Base-by-base conservation (phyloP, 163 green algal species). In the Trebouxia gelatinosa region DNA sequence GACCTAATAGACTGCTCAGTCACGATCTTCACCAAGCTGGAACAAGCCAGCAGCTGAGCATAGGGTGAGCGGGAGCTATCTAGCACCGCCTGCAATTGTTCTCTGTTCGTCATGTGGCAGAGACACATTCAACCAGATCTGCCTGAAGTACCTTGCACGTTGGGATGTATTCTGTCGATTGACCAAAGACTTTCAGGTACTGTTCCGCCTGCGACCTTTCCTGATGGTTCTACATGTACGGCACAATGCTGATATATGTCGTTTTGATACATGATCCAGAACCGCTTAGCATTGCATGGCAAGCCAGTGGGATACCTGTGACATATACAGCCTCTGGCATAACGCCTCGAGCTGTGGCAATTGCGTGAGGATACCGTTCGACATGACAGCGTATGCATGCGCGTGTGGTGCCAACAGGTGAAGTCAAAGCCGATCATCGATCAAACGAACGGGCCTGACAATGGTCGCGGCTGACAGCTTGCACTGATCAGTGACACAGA, bases 21-120 rank as follows among this genome's bases (percentile, higher is more conserved):
- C 13, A 98, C 85, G 40, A 99, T 83, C 81, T 97, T 97, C 11
- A 98, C 87, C 57, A 99, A 85, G 75, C 86, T 95, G 38, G 90
- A 93, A 23, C 87, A 88, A 1, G 95, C 95, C 66, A 99, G 84
- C 34, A 97, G 82, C 81, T 98, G 94, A 7, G 96, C 96, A 85
- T 98, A 99, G 0, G 94, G 90, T 0, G 91, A 98, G 9, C 79
- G 67, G 17, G 89, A 95, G 68, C 87, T 95, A 84, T 98, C 94
- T 61, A 99, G 83, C 37, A 99, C 94, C 28, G 89, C 86, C 94
- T 99, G 89, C 77, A 86, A 1, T 31, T n/a, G n/a, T n/a, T n/a
- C n/a, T n/a, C n/a, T n/a, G n/a, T n/a, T n/a, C n/a, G n/a, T n/a
- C n/a, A n/a, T n/a, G n/a, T n/a, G n/a, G n/a, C 48, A 13, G 32